A percentile compares a stretch with the other conserved stretches of the same genome.
Evolutionary conservation across 2,329 filamentous ascomycete species (phyloP).

Genomic region (Beauveria medogensis): DNA sequence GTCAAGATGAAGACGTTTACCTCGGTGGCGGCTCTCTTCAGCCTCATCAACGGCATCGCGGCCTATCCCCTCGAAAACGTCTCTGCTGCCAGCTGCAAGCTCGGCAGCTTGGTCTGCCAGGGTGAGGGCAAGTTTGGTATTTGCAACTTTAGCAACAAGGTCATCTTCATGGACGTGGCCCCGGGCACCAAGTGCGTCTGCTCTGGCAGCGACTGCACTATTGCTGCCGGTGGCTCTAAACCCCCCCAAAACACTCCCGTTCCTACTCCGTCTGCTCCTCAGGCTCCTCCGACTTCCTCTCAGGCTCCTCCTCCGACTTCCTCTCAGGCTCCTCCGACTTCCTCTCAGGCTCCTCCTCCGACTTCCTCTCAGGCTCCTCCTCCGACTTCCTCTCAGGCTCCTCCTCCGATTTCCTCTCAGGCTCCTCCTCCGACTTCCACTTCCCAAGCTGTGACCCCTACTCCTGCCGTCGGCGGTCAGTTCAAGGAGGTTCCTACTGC

Average conservation of each 20-base stretch:
- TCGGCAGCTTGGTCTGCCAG: constrained; percentile 7
- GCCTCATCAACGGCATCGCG: constrained; percentile 4
- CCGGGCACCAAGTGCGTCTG: constrained; percentile 10
- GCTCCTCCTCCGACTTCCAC: no score
- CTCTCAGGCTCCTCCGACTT: background rate
- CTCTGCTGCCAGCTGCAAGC: background rate
- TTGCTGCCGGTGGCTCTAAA: background rate
- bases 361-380: background rate
- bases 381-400: no score
- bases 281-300: background rate
- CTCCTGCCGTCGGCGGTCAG: background rate
- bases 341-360: background rate
- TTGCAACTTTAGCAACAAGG: constrained; percentile 5
- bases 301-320: background rate
- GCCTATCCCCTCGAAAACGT: background rate
- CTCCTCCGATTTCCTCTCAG: background rate
- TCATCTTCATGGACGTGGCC: constrained; percentile 8
- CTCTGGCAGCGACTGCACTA: constrained; percentile 8
- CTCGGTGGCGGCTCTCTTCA: constrained; percentile 7
- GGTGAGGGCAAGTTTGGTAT: constrained; percentile 4
- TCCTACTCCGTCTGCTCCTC: background rate
- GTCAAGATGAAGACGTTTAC: constrained; percentile 6
- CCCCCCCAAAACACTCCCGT: background rate
- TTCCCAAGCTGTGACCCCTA: background rate
- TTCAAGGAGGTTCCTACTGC: constrained; percentile 1